A percentile compares a stretch with the other conserved stretches of the same genome.
These are phyloP conservation scores for Colletotrichum cuscutae DNA, from an alignment of 2,329 filamentous ascomycete genomes.

Conservation along the genomic window DNA sequence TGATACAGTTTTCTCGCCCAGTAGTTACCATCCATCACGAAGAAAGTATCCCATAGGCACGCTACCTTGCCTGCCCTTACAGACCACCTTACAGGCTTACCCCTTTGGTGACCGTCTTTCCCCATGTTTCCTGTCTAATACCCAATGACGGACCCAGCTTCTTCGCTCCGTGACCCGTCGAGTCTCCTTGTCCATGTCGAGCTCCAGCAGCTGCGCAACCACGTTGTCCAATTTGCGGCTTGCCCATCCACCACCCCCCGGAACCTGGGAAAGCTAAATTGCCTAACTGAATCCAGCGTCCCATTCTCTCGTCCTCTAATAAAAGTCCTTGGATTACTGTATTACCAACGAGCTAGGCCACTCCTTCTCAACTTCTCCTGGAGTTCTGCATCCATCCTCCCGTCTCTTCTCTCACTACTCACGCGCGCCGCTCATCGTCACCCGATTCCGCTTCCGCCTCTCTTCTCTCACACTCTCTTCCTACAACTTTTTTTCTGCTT, in stretches of 20 bases:
- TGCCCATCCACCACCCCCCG: constrained; percentile 12
- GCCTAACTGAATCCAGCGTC: constrained; percentile 29
- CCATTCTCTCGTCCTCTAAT: constrained; percentile 30
- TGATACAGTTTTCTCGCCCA: neutral
- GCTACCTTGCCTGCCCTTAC: neutral
- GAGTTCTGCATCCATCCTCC: neutral
- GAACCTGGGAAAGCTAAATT: constrained; percentile 31
- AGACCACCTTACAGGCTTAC: neutral
- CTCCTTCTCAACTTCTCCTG: neutral
- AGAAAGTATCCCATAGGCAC: neutral
- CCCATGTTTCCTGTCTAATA: constrained; percentile 21
- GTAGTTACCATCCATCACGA: neutral
- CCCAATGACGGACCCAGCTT: constrained; percentile 1
- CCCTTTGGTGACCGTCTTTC: constrained; percentile 3
- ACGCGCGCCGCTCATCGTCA: constrained; percentile 32
- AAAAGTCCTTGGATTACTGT: constrained; percentile 32
- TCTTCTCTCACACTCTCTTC: neutral
- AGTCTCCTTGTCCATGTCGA: constrained; percentile 4
- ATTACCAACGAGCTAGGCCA: constrained; percentile 23
- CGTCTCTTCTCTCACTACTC: neutral
- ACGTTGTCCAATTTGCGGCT: constrained; percentile 18
- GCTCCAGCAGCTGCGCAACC: constrained; percentile 10
- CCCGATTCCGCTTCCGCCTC: constrained; percentile 1
- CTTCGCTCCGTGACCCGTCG: neutral
- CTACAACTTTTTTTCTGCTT: constrained; percentile 27